A percentile compares a stretch with the other conserved stretches of the same genome.
Conservation (phyloP, 202 grass and related monocot genomes). For the Sporobolus alterniflorus region DNA sequence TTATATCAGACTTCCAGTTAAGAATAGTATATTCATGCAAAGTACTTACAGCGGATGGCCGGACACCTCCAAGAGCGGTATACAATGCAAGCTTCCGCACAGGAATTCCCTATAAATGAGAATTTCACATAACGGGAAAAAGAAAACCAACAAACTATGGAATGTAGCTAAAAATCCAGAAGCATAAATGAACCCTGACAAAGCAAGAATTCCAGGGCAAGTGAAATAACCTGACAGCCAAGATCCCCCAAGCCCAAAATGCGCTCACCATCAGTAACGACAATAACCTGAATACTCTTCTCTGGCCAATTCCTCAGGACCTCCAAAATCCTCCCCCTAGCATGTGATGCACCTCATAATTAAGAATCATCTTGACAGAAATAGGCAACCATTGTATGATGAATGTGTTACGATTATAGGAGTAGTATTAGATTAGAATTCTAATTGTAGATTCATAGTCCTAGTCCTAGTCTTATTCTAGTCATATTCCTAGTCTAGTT, state of each 20-base stretch:
- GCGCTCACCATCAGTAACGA: constrained; percentile 86
- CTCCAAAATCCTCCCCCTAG: constrained; percentile 81
- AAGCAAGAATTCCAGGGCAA: background rate
- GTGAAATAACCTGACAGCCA: constrained; percentile 77
- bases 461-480: too few relatives aligned
- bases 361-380: background rate
- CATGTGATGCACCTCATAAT: background rate
- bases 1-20: background rate
- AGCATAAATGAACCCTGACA: background rate
- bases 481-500: too few relatives aligned
- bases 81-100: constrained; percentile 93
- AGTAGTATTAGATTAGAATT: too few relatives aligned
- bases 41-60: constrained; percentile 72
- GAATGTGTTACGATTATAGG: too few relatives aligned
- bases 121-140: constrained; percentile 4
- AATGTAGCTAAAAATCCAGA: background rate
- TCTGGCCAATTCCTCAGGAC: constrained; percentile 90
- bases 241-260: constrained; percentile 96
- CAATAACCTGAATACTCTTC: constrained; percentile 96
- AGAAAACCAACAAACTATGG: background rate
- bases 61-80: constrained; percentile 86
- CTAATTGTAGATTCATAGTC: too few relatives aligned
- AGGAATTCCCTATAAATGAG: constrained; percentile 70
- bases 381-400: background rate
- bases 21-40: background rate